phyloP scores from a whole-genome alignment of 2,329 filamentous ascomycete genomes.

The Aspergillus piperis region DNA sequence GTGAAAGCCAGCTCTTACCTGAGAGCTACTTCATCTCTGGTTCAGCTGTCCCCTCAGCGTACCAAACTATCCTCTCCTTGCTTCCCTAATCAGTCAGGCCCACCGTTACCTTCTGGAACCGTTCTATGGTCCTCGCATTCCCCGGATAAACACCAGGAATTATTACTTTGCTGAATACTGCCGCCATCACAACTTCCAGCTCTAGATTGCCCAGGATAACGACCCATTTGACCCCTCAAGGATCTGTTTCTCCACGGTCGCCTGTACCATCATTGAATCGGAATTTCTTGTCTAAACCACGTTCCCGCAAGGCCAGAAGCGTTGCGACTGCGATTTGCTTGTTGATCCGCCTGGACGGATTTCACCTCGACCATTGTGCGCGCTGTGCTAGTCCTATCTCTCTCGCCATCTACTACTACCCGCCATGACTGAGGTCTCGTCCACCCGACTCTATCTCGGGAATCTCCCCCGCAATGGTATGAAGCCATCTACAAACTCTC shows the following conservation, averaged over 20 bases:
- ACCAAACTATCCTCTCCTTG: not conserved
- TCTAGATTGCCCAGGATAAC: conserved; percentile 7
- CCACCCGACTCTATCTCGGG: conserved; percentile 93
- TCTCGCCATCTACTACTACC: conserved; percentile 18
- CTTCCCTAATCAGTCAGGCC: not conserved
- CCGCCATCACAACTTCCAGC: not conserved
- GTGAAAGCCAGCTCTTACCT: not conserved
- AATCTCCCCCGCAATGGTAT: conserved; percentile 96
- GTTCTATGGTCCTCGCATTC: conserved; percentile 6
- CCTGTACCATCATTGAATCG: not conserved
- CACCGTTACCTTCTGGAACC: conserved; percentile 11
- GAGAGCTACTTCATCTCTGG: not conserved
- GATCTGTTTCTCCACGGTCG: not conserved
- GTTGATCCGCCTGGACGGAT: conserved; percentile 1
- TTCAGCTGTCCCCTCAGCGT: not conserved
- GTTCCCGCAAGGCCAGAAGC: not conserved
- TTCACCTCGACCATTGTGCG: conserved; percentile 9
- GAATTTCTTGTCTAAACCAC: conserved; percentile 4
- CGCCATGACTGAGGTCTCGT: conserved; percentile 81
- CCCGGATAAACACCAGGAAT: conserved; percentile 13
- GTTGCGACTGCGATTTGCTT: conserved; percentile 2
- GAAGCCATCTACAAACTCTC: conserved; percentile 44
- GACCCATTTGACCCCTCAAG: conserved; percentile 7
- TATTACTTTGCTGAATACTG: not conserved
- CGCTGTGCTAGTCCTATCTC: not conserved